A percentile compares a stretch with the other conserved stretches of the same genome.
Conservation (phyloP, 73 alveolate species). For the Breviolum minutum region DNA sequence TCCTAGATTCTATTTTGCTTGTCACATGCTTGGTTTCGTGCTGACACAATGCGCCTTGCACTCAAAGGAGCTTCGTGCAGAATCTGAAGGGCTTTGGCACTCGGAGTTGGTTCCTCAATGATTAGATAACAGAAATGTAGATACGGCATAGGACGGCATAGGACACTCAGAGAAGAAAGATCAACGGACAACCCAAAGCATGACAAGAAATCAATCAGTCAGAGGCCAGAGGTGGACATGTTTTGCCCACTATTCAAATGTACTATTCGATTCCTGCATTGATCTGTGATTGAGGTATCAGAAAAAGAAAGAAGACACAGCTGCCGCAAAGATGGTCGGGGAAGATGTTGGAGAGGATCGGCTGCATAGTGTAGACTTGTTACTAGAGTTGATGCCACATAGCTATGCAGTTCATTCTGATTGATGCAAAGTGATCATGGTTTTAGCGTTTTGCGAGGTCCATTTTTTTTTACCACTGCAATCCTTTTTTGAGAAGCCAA, state of each 20-base stretch:
- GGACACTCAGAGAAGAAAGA: no score
- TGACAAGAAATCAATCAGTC: no score
- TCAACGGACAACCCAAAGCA: no score
- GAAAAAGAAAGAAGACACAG: constrained; percentile 36
- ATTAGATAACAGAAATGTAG: not conserved
- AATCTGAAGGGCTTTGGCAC: constrained; percentile 55
- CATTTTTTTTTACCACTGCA: no score
- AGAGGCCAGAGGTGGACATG: not conserved
- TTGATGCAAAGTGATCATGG: no score
- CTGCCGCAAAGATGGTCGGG: constrained; percentile 58
- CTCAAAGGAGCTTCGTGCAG: constrained; percentile 55
- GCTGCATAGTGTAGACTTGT: no score
- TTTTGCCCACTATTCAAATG: no score
- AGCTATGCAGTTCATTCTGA: no score
- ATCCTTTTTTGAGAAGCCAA: no score
- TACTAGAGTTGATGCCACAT: no score
- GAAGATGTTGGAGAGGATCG: constrained; percentile 28
- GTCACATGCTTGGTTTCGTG: not conserved
- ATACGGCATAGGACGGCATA: no score
- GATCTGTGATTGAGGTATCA: not conserved
- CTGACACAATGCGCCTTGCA: not conserved
- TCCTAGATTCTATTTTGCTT: not conserved
- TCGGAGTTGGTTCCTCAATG: constrained; percentile 31
- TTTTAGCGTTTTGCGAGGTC: no score
- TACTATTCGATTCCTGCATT: not conserved